Conservation (phyloP, 768 basidiomycete genomes). For the Hortiboletus campestris region DNA sequence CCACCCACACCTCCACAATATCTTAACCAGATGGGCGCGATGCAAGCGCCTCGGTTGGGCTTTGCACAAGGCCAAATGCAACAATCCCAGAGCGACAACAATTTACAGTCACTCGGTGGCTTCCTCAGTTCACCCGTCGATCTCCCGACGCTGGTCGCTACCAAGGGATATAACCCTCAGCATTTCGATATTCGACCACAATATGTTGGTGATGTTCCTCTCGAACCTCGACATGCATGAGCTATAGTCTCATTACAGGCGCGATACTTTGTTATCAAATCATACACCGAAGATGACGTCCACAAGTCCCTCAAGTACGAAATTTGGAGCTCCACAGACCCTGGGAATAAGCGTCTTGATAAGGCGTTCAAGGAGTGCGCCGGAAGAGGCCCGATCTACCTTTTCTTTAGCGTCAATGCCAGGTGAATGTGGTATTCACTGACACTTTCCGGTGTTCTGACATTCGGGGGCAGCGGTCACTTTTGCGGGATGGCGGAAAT, state of each 20-base stretch:
- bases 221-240: background rate
- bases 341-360: slow-evolving; percentile 96
- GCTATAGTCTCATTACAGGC: slow-evolving; percentile 49
- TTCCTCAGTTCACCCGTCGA: slow-evolving; percentile 73
- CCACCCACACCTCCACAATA: slow-evolving; percentile 75
- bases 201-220: slow-evolving; percentile 52
- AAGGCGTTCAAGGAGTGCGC: slow-evolving; percentile 96
- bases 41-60: slow-evolving; percentile 39
- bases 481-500: slow-evolving; percentile 99
- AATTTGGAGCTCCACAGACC: slow-evolving; percentile 96
- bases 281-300: slow-evolving; percentile 98
- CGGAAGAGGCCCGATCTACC: slow-evolving; percentile 90
- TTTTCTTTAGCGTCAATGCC: slow-evolving; percentile 98
- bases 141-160: slow-evolving; percentile 77
- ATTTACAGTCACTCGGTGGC: slow-evolving; percentile 41
- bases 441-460: slow-evolving; percentile 8
- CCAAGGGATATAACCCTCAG: slow-evolving; percentile 89
- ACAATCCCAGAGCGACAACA: slow-evolving; percentile 28
- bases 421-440: slow-evolving; percentile 41
- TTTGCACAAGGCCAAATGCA: slow-evolving; percentile 32
- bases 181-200: slow-evolving; percentile 79
- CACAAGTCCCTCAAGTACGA: slow-evolving; percentile 98
- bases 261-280: slow-evolving; percentile 97
- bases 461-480: slow-evolving; percentile 62
- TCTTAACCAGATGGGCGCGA: slow-evolving; percentile 50